Base-by-base conservation (phyloP, 2,329 filamentous ascomycete species). In the Fusarium cicatricum region DNA sequence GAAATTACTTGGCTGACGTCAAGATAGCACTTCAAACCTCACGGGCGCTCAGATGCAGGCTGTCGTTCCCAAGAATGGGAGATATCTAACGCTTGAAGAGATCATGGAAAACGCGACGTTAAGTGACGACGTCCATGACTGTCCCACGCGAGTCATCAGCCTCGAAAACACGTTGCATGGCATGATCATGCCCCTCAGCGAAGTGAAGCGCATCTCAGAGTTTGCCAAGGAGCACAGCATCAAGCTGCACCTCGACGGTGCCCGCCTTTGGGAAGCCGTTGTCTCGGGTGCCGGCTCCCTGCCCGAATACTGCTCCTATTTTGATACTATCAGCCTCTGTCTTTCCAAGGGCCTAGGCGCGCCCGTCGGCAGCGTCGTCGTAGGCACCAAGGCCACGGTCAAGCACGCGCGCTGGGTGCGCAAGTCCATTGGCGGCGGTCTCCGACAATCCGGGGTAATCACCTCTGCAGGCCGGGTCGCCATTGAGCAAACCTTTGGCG, bases 141-240 rank as follows among this genome's bases (percentile, higher is more conserved):
- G 90, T 68, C 92, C 92, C 0, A 96, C 92, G 0, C 85, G 85
- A 38, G 84, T 97, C 44, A 91, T 97, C 64, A 88, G 85, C 58
- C 79, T 97, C 41, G 92, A 97, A 71, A 97, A 96, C 71, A 97
- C 93, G 1, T 82, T 96, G 43, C 85, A 86, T 50, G 92, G 92
- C 19, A 86, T 87, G 67, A 80, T 97, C 38, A 89, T 91, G 81
- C 93, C 92, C 0, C 80, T 96, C 1, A 75, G 77, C 2, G 92
- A 96, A 72, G 82, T 87, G 10, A 80, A 79, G 54, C 80, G 83
- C 37, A 96, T 97, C 67, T 81, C 85, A 0, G 78, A 79, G 1
- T 97, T 90, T 80, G 91, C 88, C 1, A 82, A 80, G 71, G 56
- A 80, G 70, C 66, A 90, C 60, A 80, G 77, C 17, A 86, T 95